phyloP scores from a whole-genome alignment of 345 rosid species.

The Trapa bicornis region DNA sequence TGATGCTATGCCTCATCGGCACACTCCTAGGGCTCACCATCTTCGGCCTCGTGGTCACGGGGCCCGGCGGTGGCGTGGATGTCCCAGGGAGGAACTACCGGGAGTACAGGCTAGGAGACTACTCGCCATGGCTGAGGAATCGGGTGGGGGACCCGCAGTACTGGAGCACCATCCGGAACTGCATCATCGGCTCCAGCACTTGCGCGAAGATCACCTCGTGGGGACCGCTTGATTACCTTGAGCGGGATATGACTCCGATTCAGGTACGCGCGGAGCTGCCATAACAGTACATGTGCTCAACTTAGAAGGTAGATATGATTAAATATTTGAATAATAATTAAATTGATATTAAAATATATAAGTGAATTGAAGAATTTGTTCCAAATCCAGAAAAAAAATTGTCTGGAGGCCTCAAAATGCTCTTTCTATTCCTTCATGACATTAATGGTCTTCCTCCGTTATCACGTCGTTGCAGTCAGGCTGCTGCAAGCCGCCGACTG shows the following conservation, averaged over 20 bases:
- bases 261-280: constrained; percentile 34
- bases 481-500: constrained; percentile 90
- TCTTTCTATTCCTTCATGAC: too few relatives aligned
- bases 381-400: too few relatives aligned
- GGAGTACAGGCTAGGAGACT: constrained; percentile 60
- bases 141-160: constrained; percentile 41
- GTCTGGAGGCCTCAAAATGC: too few relatives aligned
- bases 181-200: constrained; percentile 63
- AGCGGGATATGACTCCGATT: constrained; percentile 53
- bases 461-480: constrained; percentile 44
- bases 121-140: constrained; percentile 73
- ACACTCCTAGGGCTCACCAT: constrained; percentile 57
- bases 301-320: too few relatives aligned
- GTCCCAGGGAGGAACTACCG: constrained; percentile 61
- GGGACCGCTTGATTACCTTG: constrained; percentile 72
- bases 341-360: too few relatives aligned
- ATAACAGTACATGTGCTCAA: neutral
- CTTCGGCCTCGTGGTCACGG: constrained; percentile 76
- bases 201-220: constrained; percentile 51
- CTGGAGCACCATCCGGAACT: constrained; percentile 66
- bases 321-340: too few relatives aligned
- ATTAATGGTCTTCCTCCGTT: neutral
- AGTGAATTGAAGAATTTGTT: too few relatives aligned
- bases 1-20: constrained; percentile 59
- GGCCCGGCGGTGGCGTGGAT: constrained; percentile 55